A percentile compares a stretch with the other conserved stretches of the same genome.
These are phyloP conservation scores for Metarhizium brunneum DNA, from an alignment of 2,329 filamentous ascomycete species.

Conservation along the genomic window DNA sequence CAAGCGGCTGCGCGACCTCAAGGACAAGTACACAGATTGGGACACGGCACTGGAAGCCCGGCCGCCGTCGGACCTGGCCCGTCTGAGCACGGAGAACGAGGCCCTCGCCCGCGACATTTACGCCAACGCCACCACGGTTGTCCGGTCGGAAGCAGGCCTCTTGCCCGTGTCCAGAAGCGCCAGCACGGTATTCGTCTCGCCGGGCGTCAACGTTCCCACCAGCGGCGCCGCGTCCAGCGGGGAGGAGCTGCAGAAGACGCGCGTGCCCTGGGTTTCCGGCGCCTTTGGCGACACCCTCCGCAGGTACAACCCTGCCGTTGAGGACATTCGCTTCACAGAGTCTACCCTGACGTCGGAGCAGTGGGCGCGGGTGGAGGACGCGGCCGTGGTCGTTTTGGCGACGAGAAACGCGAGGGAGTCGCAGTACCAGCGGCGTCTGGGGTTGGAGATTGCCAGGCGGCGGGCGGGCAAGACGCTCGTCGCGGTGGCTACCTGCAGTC, in stretches of 20 bases:
- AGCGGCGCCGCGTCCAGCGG: conserved; percentile 16
- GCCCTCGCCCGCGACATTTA: conserved; percentile 12
- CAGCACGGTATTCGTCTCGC: conserved; percentile 16
- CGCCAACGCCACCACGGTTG: conserved; percentile 12
- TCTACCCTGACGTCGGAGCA: conserved; percentile 8
- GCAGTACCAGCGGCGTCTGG: conserved; percentile 13
- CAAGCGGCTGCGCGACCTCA: conserved; percentile 10
- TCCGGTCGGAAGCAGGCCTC: conserved; percentile 9
- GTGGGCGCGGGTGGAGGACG: conserved; percentile 12
- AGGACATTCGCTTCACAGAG: conserved; percentile 14
- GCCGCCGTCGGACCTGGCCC: conserved; percentile 3
- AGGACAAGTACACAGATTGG: conserved; percentile 14
- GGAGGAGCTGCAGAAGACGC: conserved; percentile 11
- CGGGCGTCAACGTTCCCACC: conserved; percentile 13
- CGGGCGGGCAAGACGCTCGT: conserved; percentile 7
- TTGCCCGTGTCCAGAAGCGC: conserved; percentile 10
- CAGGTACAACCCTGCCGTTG: conserved; percentile 6
- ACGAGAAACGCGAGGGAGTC: conserved; percentile 16
- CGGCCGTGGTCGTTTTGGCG: conserved; percentile 14
- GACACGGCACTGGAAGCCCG: conserved; percentile 9
- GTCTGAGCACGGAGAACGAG: conserved; percentile 10
- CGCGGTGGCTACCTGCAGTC: conserved; percentile 15
- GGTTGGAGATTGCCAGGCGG: conserved; percentile 11
- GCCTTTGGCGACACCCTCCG: conserved; percentile 13
- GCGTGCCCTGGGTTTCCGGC: conserved; percentile 16